Percentiles rank a stretch among this genome's conserved stretches.
Conservation (phyloP, 495 filamentous ascomycete species). For the Tuber microsphaerosporum region DNA sequence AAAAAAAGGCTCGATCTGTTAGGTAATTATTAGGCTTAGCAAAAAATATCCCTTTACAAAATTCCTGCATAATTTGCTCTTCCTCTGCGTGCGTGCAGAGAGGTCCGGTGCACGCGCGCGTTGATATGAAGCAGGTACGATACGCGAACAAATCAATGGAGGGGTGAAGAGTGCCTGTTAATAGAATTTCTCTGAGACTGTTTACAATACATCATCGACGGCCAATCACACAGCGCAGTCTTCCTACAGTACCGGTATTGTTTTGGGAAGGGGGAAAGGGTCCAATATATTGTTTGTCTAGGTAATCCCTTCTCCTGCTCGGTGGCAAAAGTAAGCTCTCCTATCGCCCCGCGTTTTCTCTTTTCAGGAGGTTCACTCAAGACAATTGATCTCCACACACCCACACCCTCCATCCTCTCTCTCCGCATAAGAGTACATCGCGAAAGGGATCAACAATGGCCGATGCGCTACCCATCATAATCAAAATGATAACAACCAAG, state of each 20-base stretch:
- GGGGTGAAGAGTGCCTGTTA: neutral
- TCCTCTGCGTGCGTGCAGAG: neutral
- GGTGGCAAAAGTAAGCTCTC: neutral
- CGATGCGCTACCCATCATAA: neutral
- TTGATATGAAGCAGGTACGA: constrained; percentile 27
- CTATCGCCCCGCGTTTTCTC: neutral
- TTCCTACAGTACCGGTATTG: neutral
- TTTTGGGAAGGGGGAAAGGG: neutral
- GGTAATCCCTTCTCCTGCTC: neutral
- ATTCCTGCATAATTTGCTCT: constrained; percentile 1
- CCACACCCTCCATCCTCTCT: neutral
- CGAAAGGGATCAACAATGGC: neutral
- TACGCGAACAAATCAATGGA: constrained; percentile 4
- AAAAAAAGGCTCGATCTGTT: neutral
- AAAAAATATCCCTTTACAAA: neutral
- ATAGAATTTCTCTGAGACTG: neutral
- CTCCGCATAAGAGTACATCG: neutral
- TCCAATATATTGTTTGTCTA: neutral
- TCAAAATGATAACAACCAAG: neutral
- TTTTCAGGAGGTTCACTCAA: neutral
- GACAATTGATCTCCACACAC: neutral
- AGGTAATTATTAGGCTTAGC: neutral
- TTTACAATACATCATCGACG: neutral
- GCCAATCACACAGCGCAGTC: neutral
- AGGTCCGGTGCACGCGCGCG: constrained; percentile 4